Base-by-base conservation (phyloP, 768 basidiomycete species). In the Strobilomyces confusus region DNA sequence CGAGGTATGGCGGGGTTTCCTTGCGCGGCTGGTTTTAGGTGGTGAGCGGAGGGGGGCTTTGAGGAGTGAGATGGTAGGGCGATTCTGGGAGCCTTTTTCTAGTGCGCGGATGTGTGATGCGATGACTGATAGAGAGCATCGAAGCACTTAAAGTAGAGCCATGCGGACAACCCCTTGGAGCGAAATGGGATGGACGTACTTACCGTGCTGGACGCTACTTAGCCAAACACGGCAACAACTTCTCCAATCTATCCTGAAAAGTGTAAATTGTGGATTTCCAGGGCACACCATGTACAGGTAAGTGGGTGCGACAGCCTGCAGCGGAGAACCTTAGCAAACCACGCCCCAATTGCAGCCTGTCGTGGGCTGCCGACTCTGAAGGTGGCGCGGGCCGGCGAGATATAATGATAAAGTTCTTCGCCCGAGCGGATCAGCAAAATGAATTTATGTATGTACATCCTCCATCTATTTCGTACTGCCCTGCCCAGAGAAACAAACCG, bases 191-290 rank as follows among this genome's bases (percentile, higher is more conserved):
- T 54, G 53, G 45, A 47, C 52, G 63, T 53, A 54, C 54, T 46
- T 37, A 19, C 32, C 30, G 49, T 33, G 37, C 41, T 32, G 40
- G 51, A 56, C 34, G 50, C 23, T 55, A 29, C 54, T 36, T 59
- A 52, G 50, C 61, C 64, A 58, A 62, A 69, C 47, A 48, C 42
- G 61, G 61, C 46, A 46, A 52, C 23, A 29, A n/a, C 29, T 57
- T 44, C 54, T 58, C 7, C 7, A 70, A 69, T 69, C 58, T 69
- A 71, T 46, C 68, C 68, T 32, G 48, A 71, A 67, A 65, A 53
- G 68, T 70, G 56, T 36, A 71, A 65, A 69, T 69, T 64, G 54
- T 37, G 5, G 55, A 64, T 57, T 64, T 54, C 55, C 53, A 57
- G 60, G 65, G 66, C 49, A 44, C 55, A 37, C 57, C 63, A 61